Conservation (phyloP, 768 basidiomycete species). For the Leccinum longicurvipes region DNA sequence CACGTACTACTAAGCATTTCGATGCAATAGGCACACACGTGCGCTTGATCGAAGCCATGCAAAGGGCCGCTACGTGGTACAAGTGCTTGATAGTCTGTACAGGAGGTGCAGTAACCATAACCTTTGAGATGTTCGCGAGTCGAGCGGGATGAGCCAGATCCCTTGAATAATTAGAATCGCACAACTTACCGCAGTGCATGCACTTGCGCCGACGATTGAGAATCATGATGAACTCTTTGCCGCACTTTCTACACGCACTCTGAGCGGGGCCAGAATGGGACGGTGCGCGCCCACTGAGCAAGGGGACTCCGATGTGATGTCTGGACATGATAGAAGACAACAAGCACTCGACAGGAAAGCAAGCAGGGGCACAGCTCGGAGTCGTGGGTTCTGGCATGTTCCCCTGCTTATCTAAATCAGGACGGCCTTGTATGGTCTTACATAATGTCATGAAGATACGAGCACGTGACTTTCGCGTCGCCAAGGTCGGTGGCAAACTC, state of each 20-base stretch:
- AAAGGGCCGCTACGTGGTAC: slow-evolving; percentile 56
- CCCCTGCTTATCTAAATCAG: neutral
- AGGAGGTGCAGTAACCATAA: slow-evolving; percentile 67
- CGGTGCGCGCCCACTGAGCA: slow-evolving; percentile 67
- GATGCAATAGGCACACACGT: slow-evolving; percentile 74
- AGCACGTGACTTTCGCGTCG: slow-evolving; percentile 29
- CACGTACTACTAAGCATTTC: slow-evolving; percentile 62
- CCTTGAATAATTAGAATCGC: neutral
- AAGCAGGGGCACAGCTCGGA: neutral
- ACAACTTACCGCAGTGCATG: slow-evolving; percentile 67
- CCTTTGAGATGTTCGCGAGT: slow-evolving; percentile 39
- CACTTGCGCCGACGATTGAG: slow-evolving; percentile 64
- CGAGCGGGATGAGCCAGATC: neutral
- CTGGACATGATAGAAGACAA: slow-evolving; percentile 17
- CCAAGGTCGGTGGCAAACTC: slow-evolving; percentile 22
- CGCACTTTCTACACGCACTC: slow-evolving; percentile 62
- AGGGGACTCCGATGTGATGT: slow-evolving; percentile 51
- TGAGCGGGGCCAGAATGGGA: slow-evolving; percentile 26
- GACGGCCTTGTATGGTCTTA: neutral
- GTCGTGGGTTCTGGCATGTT: slow-evolving; percentile 12
- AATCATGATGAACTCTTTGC: slow-evolving; percentile 66
- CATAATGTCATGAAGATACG: slow-evolving; percentile 2
- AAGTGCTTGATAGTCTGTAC: slow-evolving; percentile 73
- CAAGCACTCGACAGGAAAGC: neutral
- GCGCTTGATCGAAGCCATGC: slow-evolving; percentile 60